A percentile compares a stretch with the other conserved stretches of the same genome.
These are phyloP conservation scores for Trichoderma atroviride DNA, from an alignment of 2,329 filamentous ascomycete genomes.

Conservation along the genomic window DNA sequence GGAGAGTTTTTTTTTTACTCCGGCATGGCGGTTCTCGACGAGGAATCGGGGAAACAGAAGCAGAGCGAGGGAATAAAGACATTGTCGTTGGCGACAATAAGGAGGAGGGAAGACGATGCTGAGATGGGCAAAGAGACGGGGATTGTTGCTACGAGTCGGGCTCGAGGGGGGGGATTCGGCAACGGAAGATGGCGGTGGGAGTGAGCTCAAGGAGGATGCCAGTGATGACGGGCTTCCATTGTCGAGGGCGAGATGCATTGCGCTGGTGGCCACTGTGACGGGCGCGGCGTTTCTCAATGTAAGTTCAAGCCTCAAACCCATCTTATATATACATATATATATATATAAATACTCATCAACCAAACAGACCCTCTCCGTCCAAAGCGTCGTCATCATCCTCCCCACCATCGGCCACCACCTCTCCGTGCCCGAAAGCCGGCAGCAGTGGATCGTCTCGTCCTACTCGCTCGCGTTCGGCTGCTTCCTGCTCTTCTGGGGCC, in stretches of 20 bases:
- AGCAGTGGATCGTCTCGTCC: constrained; percentile 69
- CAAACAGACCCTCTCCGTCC: constrained; percentile 56
- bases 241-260: constrained; percentile 56
- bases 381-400: constrained; percentile 63
- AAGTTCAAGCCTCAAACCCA: constrained; percentile 28
- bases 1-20: not conserved
- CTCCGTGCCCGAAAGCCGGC: constrained; percentile 57
- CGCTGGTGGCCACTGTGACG: constrained; percentile 56
- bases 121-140: not conserved
- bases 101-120: not conserved
- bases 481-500: constrained; percentile 68
- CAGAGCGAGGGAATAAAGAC: not conserved
- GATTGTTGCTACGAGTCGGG: not conserved
- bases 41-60: not conserved
- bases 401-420: constrained; percentile 62
- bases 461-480: constrained; percentile 69
- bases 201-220: constrained; percentile 23
- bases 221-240: constrained; percentile 40
- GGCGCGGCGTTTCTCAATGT: constrained; percentile 61
- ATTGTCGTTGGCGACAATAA: not conserved
- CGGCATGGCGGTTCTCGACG: not conserved
- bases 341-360: not conserved
- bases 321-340: too few relatives aligned
- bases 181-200: not conserved
- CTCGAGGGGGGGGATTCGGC: not conserved